These are phyloP conservation scores for Gastrolobium bilobum DNA, from an alignment of 306 rosid species.

Conservation along the genomic window DNA sequence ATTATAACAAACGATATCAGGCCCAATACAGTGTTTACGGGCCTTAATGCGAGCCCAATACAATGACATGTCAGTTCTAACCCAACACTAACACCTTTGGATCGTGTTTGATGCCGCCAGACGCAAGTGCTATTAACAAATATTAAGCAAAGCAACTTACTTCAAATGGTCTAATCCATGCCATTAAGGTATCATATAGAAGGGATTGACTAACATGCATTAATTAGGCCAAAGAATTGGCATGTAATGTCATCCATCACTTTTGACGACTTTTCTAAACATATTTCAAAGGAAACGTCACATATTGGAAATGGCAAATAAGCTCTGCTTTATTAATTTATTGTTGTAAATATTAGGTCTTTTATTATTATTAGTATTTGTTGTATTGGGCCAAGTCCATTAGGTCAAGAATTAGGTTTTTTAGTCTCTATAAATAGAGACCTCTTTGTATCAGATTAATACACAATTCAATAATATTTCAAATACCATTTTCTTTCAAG, in stretches of 20 bases:
- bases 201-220: not conserved
- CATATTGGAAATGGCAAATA: conserved; percentile 1
- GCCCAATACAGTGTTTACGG: not conserved
- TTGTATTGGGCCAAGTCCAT: too few relatives aligned
- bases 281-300: not conserved
- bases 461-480: too few relatives aligned
- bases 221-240: conserved; percentile 11
- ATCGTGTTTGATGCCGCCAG: not conserved
- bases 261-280: conserved; percentile 3
- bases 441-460: too few relatives aligned
- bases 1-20: not conserved
- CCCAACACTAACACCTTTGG: not conserved
- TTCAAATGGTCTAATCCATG: conserved; percentile 2
- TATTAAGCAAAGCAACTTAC: not conserved
- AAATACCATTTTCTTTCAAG: too few relatives aligned
- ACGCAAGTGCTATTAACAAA: not conserved
- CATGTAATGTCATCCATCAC: conserved; percentile 13
- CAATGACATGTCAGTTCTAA: not conserved
- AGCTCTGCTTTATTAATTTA: not conserved
- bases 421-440: too few relatives aligned
- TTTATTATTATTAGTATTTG: too few relatives aligned
- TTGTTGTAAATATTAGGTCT: too few relatives aligned
- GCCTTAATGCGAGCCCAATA: not conserved
- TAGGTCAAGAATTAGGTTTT: too few relatives aligned
- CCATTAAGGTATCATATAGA: not conserved